Conservation (phyloP, 257 asterid genomes). For the Solanum pinnatisectum region DNA sequence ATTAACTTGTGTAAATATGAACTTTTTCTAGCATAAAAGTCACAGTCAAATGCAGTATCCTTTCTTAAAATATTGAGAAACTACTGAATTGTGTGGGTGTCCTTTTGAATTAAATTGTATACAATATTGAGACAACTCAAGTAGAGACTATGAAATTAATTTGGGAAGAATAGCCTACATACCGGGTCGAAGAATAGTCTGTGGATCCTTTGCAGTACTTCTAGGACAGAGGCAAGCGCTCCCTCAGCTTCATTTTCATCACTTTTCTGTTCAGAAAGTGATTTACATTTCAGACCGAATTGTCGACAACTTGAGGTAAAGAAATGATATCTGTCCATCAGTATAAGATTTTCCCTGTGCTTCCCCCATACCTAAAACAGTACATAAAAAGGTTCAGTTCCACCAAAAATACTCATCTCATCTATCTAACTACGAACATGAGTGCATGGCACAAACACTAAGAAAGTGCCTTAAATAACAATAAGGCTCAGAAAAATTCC, state of each 20-base stretch:
- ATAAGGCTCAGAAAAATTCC: background rate
- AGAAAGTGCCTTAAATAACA: background rate
- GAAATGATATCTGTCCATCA: constrained; percentile 84
- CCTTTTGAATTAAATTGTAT: background rate
- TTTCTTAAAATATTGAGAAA: background rate
- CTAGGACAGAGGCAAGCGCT: constrained; percentile 64
- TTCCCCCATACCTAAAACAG: constrained; percentile 66
- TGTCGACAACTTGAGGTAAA: constrained; percentile 84
- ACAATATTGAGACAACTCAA: background rate
- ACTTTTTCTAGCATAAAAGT: background rate
- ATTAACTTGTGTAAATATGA: background rate
- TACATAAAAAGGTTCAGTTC: background rate
- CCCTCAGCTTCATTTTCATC: constrained; percentile 91
- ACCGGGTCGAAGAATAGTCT: constrained; percentile 50
- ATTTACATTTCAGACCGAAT: constrained; percentile 52
- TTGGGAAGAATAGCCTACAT: background rate
- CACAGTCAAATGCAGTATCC: background rate
- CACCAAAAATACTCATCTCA: background rate
- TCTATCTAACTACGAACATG: background rate
- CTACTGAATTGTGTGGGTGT: background rate
- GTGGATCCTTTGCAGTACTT: constrained; percentile 57
- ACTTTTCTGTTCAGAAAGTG: constrained; percentile 49
- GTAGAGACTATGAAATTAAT: background rate
- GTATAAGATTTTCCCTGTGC: constrained; percentile 73
- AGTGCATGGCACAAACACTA: background rate